A percentile compares a stretch with the other conserved stretches of the same genome.
Evolutionary conservation across 2,329 filamentous ascomycete species (phyloP).

Genomic region (Aspergillus flavus): DNA sequence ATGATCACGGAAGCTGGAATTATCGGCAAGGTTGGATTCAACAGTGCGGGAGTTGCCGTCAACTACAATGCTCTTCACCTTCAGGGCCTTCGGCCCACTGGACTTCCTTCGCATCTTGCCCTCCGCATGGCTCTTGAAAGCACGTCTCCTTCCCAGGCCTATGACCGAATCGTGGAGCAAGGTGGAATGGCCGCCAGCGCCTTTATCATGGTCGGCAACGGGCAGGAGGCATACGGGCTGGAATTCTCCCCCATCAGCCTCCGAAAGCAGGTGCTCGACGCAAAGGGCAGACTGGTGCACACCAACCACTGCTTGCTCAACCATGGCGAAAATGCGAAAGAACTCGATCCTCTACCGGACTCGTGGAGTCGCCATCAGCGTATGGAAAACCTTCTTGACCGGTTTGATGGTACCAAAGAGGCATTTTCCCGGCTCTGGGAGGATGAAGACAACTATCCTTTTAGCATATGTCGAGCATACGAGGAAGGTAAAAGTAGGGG

Average conservation of each 20-base stretch:
- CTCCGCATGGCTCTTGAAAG: slow-evolving; percentile 58
- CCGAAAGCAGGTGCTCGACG: background rate
- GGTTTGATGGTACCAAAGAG: background rate
- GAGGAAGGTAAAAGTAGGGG: background rate
- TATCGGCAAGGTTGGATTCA: slow-evolving; percentile 62
- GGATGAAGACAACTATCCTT: background rate
- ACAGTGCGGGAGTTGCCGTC: slow-evolving; percentile 56
- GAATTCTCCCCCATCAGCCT: slow-evolving; percentile 40
- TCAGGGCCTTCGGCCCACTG: slow-evolving; percentile 49
- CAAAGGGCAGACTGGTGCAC: background rate
- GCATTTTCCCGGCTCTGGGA: background rate
- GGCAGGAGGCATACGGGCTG: slow-evolving; percentile 47
- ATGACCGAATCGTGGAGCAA: slow-evolving; percentile 40
- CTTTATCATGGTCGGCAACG: slow-evolving; percentile 58
- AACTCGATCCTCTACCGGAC: background rate
- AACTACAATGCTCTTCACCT: slow-evolving; percentile 60
- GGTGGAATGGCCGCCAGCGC: slow-evolving; percentile 56
- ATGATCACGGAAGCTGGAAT: slow-evolving; percentile 62
- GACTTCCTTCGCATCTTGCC: slow-evolving; percentile 58
- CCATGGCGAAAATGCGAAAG: background rate
- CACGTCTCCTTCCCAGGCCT: slow-evolving; percentile 47
- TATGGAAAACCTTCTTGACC: background rate
- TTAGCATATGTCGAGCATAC: background rate
- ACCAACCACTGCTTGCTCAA: background rate
- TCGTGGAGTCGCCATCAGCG: background rate